Evolutionary conservation across 106 monocot species (phyloP).

Genomic region (Dioscorea zingiberensis): DNA sequence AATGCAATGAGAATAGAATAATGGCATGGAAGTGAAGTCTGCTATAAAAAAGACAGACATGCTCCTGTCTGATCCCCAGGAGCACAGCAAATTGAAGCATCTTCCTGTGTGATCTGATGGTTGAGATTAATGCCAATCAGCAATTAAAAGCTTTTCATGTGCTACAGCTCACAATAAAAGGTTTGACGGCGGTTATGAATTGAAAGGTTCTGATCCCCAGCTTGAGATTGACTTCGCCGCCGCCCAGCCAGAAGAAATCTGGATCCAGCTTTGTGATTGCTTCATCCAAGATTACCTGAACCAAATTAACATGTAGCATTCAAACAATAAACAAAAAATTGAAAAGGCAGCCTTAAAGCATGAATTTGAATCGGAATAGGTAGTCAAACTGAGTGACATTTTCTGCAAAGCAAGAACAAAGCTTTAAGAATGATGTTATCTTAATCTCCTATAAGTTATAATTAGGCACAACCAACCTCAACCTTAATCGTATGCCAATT

Average conservation of each 20-base stretch:
- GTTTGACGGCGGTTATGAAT: conserved; percentile 65
- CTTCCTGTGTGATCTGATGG: neutral
- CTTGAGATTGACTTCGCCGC: conserved; percentile 90
- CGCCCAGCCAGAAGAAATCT: conserved; percentile 96
- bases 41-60: conserved; percentile 7
- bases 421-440: neutral
- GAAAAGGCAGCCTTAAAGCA: too few relatives aligned
- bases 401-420: too few relatives aligned
- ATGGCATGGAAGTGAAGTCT: neutral
- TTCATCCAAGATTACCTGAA: conserved; percentile 93
- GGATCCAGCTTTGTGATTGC: conserved; percentile 76
- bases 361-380: neutral
- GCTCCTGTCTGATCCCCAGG: neutral
- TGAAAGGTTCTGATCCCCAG: conserved; percentile 75
- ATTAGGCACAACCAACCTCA: neutral
- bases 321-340: neutral
- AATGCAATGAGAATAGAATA: too few relatives aligned
- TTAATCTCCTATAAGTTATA: neutral
- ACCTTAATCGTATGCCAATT: too few relatives aligned
- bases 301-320: neutral
- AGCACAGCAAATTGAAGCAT: neutral
- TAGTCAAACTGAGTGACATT: neutral
- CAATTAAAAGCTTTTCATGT: too few relatives aligned
- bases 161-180: conserved; percentile 77
- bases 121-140: neutral